Base-by-base conservation (phyloP, 2,329 filamentous ascomycete species). In the Aspergillus eucalypticola region DNA sequence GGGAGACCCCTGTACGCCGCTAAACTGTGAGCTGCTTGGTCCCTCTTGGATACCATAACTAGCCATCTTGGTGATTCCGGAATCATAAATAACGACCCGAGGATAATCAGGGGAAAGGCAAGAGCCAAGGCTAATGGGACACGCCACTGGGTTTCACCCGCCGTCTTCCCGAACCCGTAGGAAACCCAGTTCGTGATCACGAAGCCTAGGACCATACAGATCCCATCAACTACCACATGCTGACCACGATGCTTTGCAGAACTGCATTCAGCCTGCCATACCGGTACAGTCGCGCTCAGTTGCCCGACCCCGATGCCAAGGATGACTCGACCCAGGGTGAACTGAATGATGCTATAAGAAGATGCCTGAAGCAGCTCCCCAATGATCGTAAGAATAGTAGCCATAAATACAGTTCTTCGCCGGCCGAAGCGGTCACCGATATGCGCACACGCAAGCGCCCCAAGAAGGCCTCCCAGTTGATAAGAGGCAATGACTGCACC, bases 121-220 rank as follows among this genome's bases (percentile, higher is more conserved):
- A 84, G 81, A 63, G 85, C 83, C 64, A 86, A 80, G 5, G 79
- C 81, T 44, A 85, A 80, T 0, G 83, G 83, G 55, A 84, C 80
- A 17, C 83, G 76, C 83, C 83, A 85, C 13, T 79, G 72, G 8
- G 78, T 68, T 2, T 71, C 73, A 8, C 73, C 72, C 15, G 78
- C 76, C 64, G 81, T 81, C 15, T 59, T 62, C 3, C 77, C 82
- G 62, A 83, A 81, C 1, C 78, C 78, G 38, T 82, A 76, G 63
- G 82, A 78, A 61, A 81, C 71, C 81, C 81, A 80, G 69, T 81
- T 68, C 32, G 61, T 63, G 11, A 69, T 59, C 1, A 57, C 42
- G 29, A 64, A 68, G 5, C 67, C 67, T 8, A 67, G 76, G 35
- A 72, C 75, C 57, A 81, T 69, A 67, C 76, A 79, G 57, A 81